phyloP scores from a whole-genome alignment of 352 stramenopile genomes.

The Phytophthora chlamydospora region DNA sequence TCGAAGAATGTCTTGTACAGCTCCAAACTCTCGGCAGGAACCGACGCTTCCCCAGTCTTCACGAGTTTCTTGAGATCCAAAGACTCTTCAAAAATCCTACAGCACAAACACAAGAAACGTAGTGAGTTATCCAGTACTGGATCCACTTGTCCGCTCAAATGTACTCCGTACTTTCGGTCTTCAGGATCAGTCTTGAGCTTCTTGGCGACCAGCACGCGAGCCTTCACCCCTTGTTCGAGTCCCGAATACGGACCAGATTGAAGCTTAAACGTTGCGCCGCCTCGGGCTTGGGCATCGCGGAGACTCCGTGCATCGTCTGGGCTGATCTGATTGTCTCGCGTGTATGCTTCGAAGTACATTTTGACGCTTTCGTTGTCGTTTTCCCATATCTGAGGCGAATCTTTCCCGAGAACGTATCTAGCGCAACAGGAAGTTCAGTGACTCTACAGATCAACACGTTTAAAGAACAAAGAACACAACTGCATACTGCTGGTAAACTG shows the following conservation, averaged over 20 bases:
- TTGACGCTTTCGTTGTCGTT: conserved; percentile 81
- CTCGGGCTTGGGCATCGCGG: conserved; percentile 68
- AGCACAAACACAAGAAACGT: not conserved
- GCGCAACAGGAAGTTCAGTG: not conserved
- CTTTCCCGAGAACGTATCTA: conserved; percentile 73
- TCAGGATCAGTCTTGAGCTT: conserved; percentile 75
- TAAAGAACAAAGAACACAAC: not conserved
- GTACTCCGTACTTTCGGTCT: conserved; percentile 53
- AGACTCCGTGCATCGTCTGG: conserved; percentile 67
- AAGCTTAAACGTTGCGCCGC: conserved; percentile 82
- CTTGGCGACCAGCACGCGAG: conserved; percentile 78
- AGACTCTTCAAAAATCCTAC: conserved; percentile 71
- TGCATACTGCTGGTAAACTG: conserved; percentile 69
- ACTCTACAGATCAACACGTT: conserved; percentile 1
- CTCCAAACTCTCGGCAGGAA: conserved; percentile 71
- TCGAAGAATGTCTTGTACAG: conserved; percentile 87
- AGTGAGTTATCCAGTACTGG: not conserved
- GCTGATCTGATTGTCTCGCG: conserved; percentile 80
- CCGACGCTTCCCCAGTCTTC: conserved; percentile 49
- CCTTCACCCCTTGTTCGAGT: conserved; percentile 84
- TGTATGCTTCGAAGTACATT: conserved; percentile 82
- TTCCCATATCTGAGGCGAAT: conserved; percentile 75
- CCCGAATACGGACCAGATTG: conserved; percentile 75
- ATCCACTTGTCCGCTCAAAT: not conserved
- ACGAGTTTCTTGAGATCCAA: conserved; percentile 76